These are phyloP conservation scores for Tremellales sp. DNA, from an alignment of 1,284 basidiomycete genomes.

Conservation along the genomic window DNA sequence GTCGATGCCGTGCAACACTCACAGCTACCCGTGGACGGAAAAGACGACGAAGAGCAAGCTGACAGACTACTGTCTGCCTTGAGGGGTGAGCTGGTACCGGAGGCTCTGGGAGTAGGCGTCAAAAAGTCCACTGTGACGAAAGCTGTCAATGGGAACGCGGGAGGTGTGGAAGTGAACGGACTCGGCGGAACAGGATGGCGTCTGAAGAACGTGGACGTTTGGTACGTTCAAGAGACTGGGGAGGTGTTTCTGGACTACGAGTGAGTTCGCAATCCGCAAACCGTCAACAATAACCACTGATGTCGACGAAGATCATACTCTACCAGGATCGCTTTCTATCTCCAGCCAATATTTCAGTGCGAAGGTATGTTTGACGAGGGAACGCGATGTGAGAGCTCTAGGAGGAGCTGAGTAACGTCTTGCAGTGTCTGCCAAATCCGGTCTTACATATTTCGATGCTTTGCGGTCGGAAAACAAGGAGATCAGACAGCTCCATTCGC, in stretches of 20 bases:
- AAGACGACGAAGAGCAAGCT: constrained; percentile 41
- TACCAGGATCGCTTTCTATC: constrained; percentile 87
- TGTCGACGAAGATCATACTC: constrained; percentile 67
- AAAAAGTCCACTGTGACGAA: not conserved
- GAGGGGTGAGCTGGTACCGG: constrained; percentile 16
- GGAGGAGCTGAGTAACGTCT: not conserved
- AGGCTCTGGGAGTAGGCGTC: not conserved
- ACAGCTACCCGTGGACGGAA: constrained; percentile 30
- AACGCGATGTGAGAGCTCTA: not conserved
- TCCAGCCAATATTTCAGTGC: constrained; percentile 58
- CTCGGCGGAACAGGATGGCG: constrained; percentile 5
- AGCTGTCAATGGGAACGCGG: not conserved
- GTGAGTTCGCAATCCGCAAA: constrained; percentile 58
- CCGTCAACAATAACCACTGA: not conserved
- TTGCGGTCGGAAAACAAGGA: constrained; percentile 85
- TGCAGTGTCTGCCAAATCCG: constrained; percentile 85
- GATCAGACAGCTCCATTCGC: constrained; percentile 76
- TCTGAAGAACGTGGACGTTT: constrained; percentile 59
- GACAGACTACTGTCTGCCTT: constrained; percentile 32
- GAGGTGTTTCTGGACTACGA: constrained; percentile 94
- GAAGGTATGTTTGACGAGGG: constrained; percentile 31
- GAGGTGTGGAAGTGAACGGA: constrained; percentile 1
- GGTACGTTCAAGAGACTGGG: constrained; percentile 84
- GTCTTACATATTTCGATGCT: constrained; percentile 90
- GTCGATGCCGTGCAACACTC: constrained; percentile 1